Evolutionary conservation across 805 yeast genomes (phyloP).

Genomic region (Kazachstania africana): DNA sequence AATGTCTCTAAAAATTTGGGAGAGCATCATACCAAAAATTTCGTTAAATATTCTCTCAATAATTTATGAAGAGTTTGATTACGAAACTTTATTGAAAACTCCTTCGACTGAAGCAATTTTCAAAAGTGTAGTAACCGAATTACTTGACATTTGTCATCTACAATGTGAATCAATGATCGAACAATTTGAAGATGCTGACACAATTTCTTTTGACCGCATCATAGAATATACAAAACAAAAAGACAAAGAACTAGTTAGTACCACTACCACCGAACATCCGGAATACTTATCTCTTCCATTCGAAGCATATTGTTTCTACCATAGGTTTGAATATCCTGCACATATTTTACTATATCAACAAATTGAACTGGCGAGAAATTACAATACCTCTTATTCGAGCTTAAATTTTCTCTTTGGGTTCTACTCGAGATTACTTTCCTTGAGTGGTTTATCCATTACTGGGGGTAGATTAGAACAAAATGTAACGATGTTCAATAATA

Average conservation of each 20-base stretch:
- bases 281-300: conserved; percentile 24
- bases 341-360: conserved; percentile 22
- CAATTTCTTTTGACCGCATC: conserved; percentile 12
- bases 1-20: conserved; percentile 23
- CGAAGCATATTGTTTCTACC: conserved; percentile 27
- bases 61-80: conserved; percentile 23
- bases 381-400: conserved; percentile 13
- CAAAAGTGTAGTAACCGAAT: conserved; percentile 19
- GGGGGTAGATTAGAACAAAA: conserved; percentile 15
- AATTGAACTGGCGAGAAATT: conserved; percentile 15
- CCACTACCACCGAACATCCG: conserved; percentile 23
- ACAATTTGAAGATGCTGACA: conserved; percentile 2
- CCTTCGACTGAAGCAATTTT: conserved; percentile 17
- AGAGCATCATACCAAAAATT: conserved; percentile 20
- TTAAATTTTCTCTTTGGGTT: conserved; percentile 22
- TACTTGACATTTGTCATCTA: conserved; percentile 14
- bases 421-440: conserved; percentile 18
- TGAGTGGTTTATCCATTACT: conserved; percentile 20
- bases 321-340: conserved; percentile 24
- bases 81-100: conserved; percentile 14
- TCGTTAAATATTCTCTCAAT: conserved; percentile 24
- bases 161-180: conserved; percentile 15
- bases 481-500: conserved; percentile 1
- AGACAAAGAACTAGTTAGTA: conserved; percentile 12
- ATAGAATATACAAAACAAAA: conserved; percentile 13